Conservation (phyloP, 179 eudicot species). For the Gypsophila paniculata region DNA sequence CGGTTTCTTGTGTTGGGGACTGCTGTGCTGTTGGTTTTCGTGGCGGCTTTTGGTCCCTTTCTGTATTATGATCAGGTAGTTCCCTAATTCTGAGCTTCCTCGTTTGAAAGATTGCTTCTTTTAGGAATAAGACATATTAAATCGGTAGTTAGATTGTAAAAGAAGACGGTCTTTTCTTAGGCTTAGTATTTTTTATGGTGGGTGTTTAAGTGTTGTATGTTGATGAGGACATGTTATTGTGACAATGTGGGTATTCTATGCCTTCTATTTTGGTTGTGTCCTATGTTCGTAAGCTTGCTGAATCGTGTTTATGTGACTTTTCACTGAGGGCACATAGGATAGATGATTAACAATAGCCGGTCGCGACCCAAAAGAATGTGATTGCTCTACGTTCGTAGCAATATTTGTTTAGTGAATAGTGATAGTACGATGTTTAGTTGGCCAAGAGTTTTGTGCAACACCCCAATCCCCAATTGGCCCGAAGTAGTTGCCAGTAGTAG, state of each 20-base stretch:
- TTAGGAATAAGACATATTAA: too few relatives aligned
- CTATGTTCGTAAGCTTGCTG: too few relatives aligned
- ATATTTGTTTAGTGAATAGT: too few relatives aligned
- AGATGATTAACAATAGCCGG: background rate
- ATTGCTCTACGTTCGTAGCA: background rate
- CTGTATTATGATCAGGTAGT: conserved; percentile 77
- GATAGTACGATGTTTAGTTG: background rate
- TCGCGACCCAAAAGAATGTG: background rate
- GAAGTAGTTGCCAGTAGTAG: background rate
- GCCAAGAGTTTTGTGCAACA: background rate
- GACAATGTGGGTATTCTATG: conserved; percentile 2
- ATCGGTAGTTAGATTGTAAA: too few relatives aligned
- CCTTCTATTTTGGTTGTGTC: too few relatives aligned
- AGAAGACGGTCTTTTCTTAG: too few relatives aligned
- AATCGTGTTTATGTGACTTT: too few relatives aligned
- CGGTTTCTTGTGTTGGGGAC: conserved; percentile 55
- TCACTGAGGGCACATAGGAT: background rate
- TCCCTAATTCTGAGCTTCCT: background rate
- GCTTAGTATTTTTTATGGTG: too few relatives aligned
- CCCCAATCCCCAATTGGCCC: background rate
- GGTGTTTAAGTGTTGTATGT: too few relatives aligned
- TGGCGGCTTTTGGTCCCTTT: conserved; percentile 87
- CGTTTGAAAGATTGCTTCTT: conserved; percentile 4
- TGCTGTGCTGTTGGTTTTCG: conserved; percentile 51
- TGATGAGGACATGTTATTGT: conserved; percentile 16